Percentiles rank a stretch among this genome's conserved stretches.
phyloP scores from a whole-genome alignment of 2,329 filamentous ascomycete species.

The Drechslerella dactyloides region DNA sequence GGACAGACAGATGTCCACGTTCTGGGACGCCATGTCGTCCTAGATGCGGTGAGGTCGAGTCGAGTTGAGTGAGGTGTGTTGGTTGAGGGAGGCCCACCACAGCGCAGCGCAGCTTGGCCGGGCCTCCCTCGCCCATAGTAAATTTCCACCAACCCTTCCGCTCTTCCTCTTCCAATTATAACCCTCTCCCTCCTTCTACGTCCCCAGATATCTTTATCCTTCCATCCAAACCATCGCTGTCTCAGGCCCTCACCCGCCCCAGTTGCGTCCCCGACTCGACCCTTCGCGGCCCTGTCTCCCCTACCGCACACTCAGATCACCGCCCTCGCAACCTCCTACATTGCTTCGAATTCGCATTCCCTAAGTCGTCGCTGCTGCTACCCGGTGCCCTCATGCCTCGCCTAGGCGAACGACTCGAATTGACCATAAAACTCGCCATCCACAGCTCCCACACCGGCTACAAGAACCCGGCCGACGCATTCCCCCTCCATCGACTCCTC shows the following conservation, averaged over 20 bases:
- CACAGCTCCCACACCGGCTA: slow-evolving; percentile 51
- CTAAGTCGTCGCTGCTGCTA: slow-evolving; percentile 40
- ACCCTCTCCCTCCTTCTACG: slow-evolving; percentile 34
- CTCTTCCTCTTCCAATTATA: slow-evolving; percentile 53
- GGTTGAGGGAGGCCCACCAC: slow-evolving; percentile 5
- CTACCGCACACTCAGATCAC: background rate
- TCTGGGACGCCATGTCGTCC: too few species aligned
- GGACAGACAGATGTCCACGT: background rate
- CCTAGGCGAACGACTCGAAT: slow-evolving; percentile 49
- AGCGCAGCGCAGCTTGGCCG: slow-evolving; percentile 11
- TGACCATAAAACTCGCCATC: slow-evolving; percentile 42
- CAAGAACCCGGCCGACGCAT: slow-evolving; percentile 33
- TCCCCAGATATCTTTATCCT: slow-evolving; percentile 45
- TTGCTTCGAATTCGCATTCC: slow-evolving; percentile 43
- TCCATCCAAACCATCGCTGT: slow-evolving; percentile 46
- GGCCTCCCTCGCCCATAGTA: slow-evolving; percentile 13
- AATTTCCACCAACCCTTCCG: slow-evolving; percentile 42
- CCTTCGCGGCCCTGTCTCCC: slow-evolving; percentile 9
- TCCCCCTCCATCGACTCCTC: background rate
- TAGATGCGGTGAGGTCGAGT: background rate
- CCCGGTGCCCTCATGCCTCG: slow-evolving; percentile 47
- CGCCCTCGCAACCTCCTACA: slow-evolving; percentile 52
- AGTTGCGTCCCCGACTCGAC: slow-evolving; percentile 27
- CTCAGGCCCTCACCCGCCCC: slow-evolving; percentile 35
- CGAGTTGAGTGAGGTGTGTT: background rate